Evolutionary conservation across 2,329 filamentous ascomycete genomes (phyloP).

Genomic region (Paraphoma sp.): DNA sequence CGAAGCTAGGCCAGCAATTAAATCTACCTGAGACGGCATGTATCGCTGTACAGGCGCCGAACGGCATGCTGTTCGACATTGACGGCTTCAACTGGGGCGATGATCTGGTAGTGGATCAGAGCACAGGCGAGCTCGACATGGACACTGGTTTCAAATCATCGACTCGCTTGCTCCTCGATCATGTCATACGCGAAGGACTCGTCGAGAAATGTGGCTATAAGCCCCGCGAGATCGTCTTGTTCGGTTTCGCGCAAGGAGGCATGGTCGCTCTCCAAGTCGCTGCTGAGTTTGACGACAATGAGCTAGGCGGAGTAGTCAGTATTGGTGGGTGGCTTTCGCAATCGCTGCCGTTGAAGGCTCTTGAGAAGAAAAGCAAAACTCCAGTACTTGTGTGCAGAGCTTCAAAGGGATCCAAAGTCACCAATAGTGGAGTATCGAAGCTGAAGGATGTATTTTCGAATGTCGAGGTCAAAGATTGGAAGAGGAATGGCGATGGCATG

Average conservation of each 20-base stretch:
- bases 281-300: constrained; percentile 43
- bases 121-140: constrained; percentile 59
- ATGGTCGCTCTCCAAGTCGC: constrained; percentile 60
- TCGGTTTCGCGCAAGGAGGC: constrained; percentile 65
- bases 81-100: constrained; percentile 70
- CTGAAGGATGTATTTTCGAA: constrained; percentile 69
- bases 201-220: constrained; percentile 58
- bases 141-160: constrained; percentile 60
- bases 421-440: constrained; percentile 67
- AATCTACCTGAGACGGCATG: constrained; percentile 78
- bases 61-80: constrained; percentile 71
- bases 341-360: constrained; percentile 33
- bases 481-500: constrained; percentile 77
- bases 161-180: constrained; percentile 50
- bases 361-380: constrained; percentile 63
- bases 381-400: constrained; percentile 69
- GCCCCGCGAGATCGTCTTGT: constrained; percentile 58
- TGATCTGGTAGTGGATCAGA: constrained; percentile 63
- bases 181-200: constrained; percentile 54
- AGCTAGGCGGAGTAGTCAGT: constrained; percentile 66
- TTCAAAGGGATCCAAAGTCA: constrained; percentile 59
- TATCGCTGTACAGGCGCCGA: constrained; percentile 75
- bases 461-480: constrained; percentile 49
- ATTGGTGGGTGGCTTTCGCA: constrained; percentile 67
- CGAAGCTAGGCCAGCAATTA: constrained; percentile 70